A percentile compares a stretch with the other conserved stretches of the same genome.
phyloP scores from a whole-genome alignment of 805 yeast species.

The Saccharomycopsis sp. region DNA sequence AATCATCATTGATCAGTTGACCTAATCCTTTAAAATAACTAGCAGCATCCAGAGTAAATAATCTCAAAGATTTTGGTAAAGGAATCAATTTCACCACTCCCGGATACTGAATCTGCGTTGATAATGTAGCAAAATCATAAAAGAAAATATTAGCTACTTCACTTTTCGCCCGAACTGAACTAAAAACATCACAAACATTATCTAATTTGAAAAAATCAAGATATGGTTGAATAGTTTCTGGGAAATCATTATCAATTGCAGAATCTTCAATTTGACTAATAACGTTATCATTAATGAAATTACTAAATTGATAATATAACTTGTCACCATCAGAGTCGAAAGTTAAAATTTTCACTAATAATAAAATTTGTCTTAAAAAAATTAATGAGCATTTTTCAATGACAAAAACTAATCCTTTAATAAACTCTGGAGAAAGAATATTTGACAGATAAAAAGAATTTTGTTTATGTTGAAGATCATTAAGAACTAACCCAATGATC shows the following conservation, averaged over 20 bases:
- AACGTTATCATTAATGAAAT: slow-evolving; percentile 7
- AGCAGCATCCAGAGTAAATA: not conserved
- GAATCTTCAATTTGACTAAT: slow-evolving; percentile 9
- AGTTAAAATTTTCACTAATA: slow-evolving; percentile 7
- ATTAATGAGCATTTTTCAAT: slow-evolving; percentile 4
- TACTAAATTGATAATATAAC: slow-evolving; percentile 2
- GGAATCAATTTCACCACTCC: slow-evolving; percentile 43
- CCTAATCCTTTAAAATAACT: too few species aligned
- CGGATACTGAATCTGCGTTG: slow-evolving; percentile 32
- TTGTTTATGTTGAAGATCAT: too few species aligned
- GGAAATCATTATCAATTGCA: not conserved
- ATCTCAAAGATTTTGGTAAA: slow-evolving; percentile 34
- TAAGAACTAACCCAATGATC: too few species aligned
- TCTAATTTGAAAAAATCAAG: slow-evolving; percentile 6
- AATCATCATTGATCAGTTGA: too few species aligned
- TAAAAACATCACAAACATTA: slow-evolving; percentile 2
- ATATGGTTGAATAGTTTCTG: slow-evolving; percentile 9
- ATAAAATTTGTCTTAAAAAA: slow-evolving; percentile 7
- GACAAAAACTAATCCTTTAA: slow-evolving; percentile 5
- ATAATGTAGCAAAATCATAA: too few species aligned
- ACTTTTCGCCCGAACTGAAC: not conserved
- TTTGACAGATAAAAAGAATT: too few species aligned
- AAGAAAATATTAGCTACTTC: too few species aligned
- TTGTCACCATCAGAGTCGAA: slow-evolving; percentile 3
- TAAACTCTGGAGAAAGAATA: too few species aligned